phyloP scores from a whole-genome alignment of 2,329 filamentous ascomycete species.

The Trichophyton simii region DNA sequence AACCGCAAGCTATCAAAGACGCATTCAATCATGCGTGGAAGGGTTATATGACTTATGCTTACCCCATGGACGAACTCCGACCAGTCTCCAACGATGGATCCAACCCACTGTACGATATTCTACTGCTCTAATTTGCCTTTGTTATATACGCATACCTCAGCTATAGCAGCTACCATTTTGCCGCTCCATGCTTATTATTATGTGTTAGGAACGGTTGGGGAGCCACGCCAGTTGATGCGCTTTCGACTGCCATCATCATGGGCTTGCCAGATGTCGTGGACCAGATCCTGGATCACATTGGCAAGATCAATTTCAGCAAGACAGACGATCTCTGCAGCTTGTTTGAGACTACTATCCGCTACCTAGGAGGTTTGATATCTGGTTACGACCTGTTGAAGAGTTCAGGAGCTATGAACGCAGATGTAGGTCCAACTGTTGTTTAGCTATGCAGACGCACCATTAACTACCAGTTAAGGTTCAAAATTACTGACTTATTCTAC shows the following conservation, averaged over 20 bases:
- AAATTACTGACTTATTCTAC: neutral
- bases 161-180: neutral
- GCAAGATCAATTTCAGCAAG: constrained; percentile 55
- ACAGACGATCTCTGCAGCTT: constrained; percentile 54
- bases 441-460: neutral
- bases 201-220: constrained; percentile 64
- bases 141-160: neutral
- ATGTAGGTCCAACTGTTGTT: constrained; percentile 19
- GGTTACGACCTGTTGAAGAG: constrained; percentile 57
- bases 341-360: constrained; percentile 86
- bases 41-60: constrained; percentile 61
- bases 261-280: constrained; percentile 53
- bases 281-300: constrained; percentile 58
- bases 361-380: constrained; percentile 67
- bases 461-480: neutral
- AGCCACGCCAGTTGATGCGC: constrained; percentile 66
- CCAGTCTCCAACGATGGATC: constrained; percentile 53
- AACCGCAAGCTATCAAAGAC: constrained; percentile 51
- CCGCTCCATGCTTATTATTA: constrained; percentile 5
- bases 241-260: constrained; percentile 72
- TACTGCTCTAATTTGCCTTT: neutral
- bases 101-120: constrained; percentile 52
- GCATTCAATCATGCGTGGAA: constrained; percentile 60
- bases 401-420: constrained; percentile 41
- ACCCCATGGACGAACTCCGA: constrained; percentile 61